A percentile compares a stretch with the other conserved stretches of the same genome.
Conservation (phyloP, 83 land plant species). For the Picea mariana region DNA sequence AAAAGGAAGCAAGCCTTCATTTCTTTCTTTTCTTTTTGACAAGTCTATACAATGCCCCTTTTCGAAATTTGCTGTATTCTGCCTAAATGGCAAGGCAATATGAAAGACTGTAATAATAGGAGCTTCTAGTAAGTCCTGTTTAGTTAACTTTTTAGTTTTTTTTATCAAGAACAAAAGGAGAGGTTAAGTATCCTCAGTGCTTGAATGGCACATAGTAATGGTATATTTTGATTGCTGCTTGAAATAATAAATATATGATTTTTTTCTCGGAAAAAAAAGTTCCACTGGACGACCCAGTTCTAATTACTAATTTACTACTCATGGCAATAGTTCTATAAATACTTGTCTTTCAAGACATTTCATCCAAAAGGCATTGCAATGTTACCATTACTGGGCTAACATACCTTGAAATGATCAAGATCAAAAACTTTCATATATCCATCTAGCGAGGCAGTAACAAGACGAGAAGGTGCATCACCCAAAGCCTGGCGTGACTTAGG, state of each 20-base stretch:
- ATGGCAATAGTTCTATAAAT: background rate
- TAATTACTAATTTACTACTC: background rate
- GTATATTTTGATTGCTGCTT: background rate
- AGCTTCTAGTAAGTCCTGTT: background rate
- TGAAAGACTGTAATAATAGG: too few species aligned
- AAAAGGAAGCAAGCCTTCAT: too few species aligned
- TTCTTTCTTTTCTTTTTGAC: too few species aligned
- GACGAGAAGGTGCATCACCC: slow-evolving; percentile 42
- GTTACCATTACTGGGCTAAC: background rate
- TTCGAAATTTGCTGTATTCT: too few species aligned
- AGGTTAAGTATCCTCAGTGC: background rate
- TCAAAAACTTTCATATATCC: slow-evolving; percentile 93
- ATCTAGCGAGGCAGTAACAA: slow-evolving; percentile 84
- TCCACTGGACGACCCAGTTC: background rate
- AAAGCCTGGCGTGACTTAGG: slow-evolving; percentile 32
- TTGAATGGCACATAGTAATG: background rate
- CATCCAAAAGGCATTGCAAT: background rate
- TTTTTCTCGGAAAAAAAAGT: too few species aligned
- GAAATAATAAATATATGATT: too few species aligned
- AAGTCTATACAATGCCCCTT: too few species aligned
- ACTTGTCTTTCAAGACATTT: background rate
- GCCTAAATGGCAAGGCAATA: too few species aligned
- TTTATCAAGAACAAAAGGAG: background rate
- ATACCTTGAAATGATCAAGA: slow-evolving; percentile 49
- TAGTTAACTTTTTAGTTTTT: background rate